Evolutionary conservation across 371 early-diverging fungal species (phyloP).

Genomic region (Smittium culicis): DNA sequence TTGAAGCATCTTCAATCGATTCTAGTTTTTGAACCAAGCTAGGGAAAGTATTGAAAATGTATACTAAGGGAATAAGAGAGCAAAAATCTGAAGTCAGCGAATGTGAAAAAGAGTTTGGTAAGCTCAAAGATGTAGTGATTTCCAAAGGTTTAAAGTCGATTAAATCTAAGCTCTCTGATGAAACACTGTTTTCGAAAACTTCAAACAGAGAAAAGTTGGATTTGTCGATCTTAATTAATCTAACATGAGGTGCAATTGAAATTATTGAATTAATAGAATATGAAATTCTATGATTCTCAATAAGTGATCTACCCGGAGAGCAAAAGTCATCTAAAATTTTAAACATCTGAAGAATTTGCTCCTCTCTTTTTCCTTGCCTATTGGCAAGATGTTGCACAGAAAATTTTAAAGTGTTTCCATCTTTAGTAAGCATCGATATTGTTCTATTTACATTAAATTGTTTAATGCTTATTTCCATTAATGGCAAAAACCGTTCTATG

Average conservation of each 20-base stretch:
- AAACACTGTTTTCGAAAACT: constrained; percentile 72
- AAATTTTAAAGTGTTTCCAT: constrained; percentile 80
- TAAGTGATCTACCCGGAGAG: constrained; percentile 29
- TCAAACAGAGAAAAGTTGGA: constrained; percentile 74
- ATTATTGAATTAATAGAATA: constrained; percentile 86
- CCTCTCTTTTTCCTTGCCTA: constrained; percentile 78
- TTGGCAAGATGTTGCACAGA: constrained; percentile 82
- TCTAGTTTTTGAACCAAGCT: constrained; percentile 15
- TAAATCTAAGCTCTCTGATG: constrained; percentile 3
- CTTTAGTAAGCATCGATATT: constrained; percentile 77
- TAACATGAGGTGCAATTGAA: constrained; percentile 82
- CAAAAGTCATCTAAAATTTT: constrained; percentile 74
- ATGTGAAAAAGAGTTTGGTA: background rate
- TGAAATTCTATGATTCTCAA: constrained; percentile 50
- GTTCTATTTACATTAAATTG: constrained; percentile 58
- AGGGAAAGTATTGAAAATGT: constrained; percentile 18
- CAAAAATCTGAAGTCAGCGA: background rate
- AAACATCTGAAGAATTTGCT: constrained; percentile 83
- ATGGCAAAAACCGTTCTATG: constrained; percentile 87
- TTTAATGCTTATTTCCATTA: constrained; percentile 65
- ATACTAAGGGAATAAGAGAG: background rate
- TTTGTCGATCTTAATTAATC: constrained; percentile 81
- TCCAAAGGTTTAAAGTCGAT: background rate
- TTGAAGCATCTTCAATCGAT: constrained; percentile 20
- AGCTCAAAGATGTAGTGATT: background rate